phyloP scores from a whole-genome alignment of 2,329 filamentous ascomycete genomes.

The Curvularia eragrostidis region DNA sequence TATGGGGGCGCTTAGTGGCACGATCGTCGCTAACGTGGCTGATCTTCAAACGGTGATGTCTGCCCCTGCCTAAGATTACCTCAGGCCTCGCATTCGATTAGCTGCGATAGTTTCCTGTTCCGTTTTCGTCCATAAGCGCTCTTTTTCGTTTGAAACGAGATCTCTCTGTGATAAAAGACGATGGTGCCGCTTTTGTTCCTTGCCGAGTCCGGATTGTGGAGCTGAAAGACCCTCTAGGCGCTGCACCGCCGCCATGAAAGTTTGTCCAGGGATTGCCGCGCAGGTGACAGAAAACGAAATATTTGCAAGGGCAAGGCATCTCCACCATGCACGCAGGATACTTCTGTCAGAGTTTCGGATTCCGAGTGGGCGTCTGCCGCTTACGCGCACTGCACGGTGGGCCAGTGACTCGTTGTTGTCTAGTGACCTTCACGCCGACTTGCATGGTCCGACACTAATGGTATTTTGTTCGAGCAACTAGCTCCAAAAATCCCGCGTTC shows the following conservation, averaged over 20 bases:
- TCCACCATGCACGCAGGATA: background rate
- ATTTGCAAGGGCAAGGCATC: background rate
- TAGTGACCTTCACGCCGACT: background rate
- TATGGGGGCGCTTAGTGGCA: slow-evolving; percentile 29
- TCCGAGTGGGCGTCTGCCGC: background rate
- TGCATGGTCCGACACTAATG: background rate
- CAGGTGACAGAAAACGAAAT: background rate
- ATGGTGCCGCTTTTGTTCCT: background rate
- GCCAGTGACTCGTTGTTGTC: background rate
- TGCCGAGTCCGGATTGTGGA: slow-evolving; percentile 5
- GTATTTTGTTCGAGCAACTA: background rate
- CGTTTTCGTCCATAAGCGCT: background rate
- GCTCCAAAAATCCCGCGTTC: background rate
- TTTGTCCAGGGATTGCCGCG: background rate
- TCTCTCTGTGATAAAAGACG: background rate
- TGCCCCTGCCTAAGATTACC: slow-evolving; percentile 39
- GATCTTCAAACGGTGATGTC: slow-evolving; percentile 41
- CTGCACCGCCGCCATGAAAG: slow-evolving; percentile 1
- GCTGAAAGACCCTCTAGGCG: background rate
- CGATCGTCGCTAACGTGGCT: slow-evolving; percentile 35
- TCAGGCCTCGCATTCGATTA: slow-evolving; percentile 9
- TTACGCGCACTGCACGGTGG: background rate
- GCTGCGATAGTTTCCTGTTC: slow-evolving; percentile 9
- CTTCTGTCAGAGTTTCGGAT: background rate
- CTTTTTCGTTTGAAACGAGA: slow-evolving; percentile 1